These are phyloP conservation scores for Chrysopogon serrulatus DNA, from an alignment of 176 grass and related monocot species.

Conservation along the genomic window DNA sequence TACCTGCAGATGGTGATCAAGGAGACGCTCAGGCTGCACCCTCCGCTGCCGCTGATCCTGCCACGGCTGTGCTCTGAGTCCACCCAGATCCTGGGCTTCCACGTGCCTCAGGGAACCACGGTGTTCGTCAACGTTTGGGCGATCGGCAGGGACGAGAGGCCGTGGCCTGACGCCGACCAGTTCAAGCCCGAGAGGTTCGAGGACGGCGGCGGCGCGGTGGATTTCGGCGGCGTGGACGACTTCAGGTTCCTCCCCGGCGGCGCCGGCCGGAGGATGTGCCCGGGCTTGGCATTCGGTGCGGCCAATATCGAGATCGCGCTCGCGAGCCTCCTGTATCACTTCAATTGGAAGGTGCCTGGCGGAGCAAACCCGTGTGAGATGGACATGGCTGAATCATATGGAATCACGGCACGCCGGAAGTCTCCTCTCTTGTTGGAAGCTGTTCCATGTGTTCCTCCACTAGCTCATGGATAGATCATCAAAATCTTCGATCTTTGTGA, in stretches of 20 bases:
- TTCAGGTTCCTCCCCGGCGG: conserved; percentile 23
- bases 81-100: conserved; percentile 22
- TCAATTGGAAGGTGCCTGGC: not conserved
- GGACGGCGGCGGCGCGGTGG: too few species aligned
- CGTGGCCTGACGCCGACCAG: conserved; percentile 33
- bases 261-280: conserved; percentile 30
- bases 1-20: conserved; percentile 35
- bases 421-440: not conserved
- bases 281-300: conserved; percentile 10
- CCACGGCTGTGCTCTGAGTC: conserved; percentile 18
- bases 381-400: conserved; percentile 23
- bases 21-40: too few species aligned
- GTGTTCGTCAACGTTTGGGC: conserved; percentile 38
- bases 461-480: too few species aligned
- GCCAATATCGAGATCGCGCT: too few species aligned
- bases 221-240: not conserved
- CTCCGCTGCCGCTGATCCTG: conserved; percentile 33
- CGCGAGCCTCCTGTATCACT: too few species aligned
- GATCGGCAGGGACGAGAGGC: conserved; percentile 25
- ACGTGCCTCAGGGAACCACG: conserved; percentile 10
- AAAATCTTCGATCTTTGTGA: not conserved
- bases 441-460: too few species aligned
- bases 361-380: not conserved
- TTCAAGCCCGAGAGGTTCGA: too few species aligned
- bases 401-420: not conserved